Conservation (phyloP, 495 filamentous ascomycete genomes). For the Penicillium herquei region DNA sequence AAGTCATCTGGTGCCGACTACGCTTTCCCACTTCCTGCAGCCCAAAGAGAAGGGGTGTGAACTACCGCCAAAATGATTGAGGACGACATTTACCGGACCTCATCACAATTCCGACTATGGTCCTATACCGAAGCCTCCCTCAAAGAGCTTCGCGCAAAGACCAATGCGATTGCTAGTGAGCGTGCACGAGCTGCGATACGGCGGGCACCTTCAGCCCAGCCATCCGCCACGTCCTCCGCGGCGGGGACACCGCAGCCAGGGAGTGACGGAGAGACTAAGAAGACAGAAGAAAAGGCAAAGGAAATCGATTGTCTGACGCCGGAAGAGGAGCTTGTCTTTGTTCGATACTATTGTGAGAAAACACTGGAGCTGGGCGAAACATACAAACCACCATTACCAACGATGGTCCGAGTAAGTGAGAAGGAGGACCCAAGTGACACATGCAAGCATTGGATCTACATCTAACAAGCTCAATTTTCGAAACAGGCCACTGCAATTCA, state of each 20-base stretch:
- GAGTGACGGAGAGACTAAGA: slow-evolving; percentile 32
- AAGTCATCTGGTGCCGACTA: no score
- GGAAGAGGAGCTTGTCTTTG: slow-evolving; percentile 78
- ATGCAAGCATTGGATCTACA: not conserved
- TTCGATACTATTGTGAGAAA: slow-evolving; percentile 75
- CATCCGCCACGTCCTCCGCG: slow-evolving; percentile 37
- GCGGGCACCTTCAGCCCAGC: slow-evolving; percentile 42
- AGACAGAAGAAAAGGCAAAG: slow-evolving; percentile 32
- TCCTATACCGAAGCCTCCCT: slow-evolving; percentile 81
- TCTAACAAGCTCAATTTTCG: not conserved
- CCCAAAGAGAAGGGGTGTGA: not conserved
- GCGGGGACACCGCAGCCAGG: slow-evolving; percentile 37
- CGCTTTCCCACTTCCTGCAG: no score
- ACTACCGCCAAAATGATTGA: slow-evolving; percentile 57
- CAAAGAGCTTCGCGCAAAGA: slow-evolving; percentile 63
- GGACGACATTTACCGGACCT: slow-evolving; percentile 87
- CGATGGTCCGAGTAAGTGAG: slow-evolving; percentile 69
- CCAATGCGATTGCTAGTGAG: slow-evolving; percentile 70
- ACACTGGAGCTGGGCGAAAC: slow-evolving; percentile 72
- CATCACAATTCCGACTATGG: slow-evolving; percentile 88
- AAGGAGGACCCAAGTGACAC: not conserved
- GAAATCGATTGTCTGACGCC: slow-evolving; percentile 70
- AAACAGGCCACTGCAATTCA: slow-evolving; percentile 79
- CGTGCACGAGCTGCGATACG: slow-evolving; percentile 66
- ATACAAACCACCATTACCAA: slow-evolving; percentile 74